A percentile compares a stretch with the other conserved stretches of the same genome.
Evolutionary conservation across 805 yeast species (phyloP).

Genomic region (Phaffomyces opuntiae): DNA sequence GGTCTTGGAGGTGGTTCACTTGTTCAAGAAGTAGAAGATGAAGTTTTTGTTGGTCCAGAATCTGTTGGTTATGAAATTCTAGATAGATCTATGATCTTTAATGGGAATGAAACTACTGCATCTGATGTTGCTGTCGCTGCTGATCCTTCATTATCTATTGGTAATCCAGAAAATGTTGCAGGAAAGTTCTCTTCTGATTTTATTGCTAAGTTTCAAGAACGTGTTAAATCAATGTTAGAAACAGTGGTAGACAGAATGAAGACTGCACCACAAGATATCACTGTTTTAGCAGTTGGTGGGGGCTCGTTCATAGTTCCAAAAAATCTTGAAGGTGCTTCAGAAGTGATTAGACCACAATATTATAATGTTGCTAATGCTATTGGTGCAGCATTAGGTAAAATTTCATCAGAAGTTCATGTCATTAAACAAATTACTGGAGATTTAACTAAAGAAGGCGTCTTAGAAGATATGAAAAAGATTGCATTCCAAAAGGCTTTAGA

Average conservation of each 20-base stretch:
- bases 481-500: conserved; percentile 17
- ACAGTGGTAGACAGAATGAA: conserved; percentile 38
- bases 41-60: conserved; percentile 39
- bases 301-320: conserved; percentile 41
- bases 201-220: conserved; percentile 11
- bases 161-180: conserved; percentile 19
- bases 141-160: conserved; percentile 8
- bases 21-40: conserved; percentile 25
- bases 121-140: conserved; percentile 30
- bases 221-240: conserved; percentile 20
- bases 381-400: conserved; percentile 33
- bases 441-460: conserved; percentile 12
- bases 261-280: conserved; percentile 37
- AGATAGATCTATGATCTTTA: conserved; percentile 31
- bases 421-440: conserved; percentile 6
- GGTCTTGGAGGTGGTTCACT: conserved; percentile 48
- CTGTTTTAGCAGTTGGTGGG: conserved; percentile 43
- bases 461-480: conserved; percentile 17
- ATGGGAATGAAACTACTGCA: conserved; percentile 35
- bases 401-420: conserved; percentile 6
- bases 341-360: conserved; percentile 36
- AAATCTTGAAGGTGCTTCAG: conserved; percentile 34
- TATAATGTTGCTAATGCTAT: conserved; percentile 44
- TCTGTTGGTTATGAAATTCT: conserved; percentile 36
- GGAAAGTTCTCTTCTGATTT: conserved; percentile 11